Conservation (phyloP, 345 rosid species). For the Citrus trifoliata region DNA sequence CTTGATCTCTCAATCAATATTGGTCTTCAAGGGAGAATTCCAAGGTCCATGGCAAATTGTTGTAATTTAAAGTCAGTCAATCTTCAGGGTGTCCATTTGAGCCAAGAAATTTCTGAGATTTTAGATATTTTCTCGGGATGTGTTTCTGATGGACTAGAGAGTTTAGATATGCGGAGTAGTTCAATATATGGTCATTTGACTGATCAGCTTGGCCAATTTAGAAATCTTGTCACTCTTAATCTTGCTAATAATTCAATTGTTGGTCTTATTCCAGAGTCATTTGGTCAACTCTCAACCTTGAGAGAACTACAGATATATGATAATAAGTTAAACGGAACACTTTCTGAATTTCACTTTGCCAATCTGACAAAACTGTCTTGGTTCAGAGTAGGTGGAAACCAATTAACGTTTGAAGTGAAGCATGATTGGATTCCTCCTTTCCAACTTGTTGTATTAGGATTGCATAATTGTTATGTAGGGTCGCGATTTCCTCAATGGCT, state of each 20-base stretch:
- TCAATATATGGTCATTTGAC: background rate
- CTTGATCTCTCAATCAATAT: background rate
- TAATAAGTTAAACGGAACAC: background rate
- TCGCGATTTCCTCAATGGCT: slow-evolving; percentile 35
- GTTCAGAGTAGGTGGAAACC: slow-evolving; percentile 9
- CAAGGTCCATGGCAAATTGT: background rate
- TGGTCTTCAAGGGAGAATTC: background rate
- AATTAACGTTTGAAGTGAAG: slow-evolving; percentile 13
- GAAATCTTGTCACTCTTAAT: background rate
- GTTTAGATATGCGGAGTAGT: background rate
- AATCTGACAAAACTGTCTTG: slow-evolving; percentile 12
- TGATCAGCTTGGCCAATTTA: background rate
- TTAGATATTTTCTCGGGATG: background rate
- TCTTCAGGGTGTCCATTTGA: background rate
- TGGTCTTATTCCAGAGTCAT: too few species aligned
- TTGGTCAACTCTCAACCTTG: background rate
- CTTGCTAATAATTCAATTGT: too few species aligned
- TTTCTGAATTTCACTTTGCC: slow-evolving; percentile 21
- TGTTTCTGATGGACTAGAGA: background rate
- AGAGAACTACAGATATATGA: background rate
- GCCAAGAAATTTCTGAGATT: background rate
- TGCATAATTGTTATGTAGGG: slow-evolving; percentile 26
- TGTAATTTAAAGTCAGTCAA: background rate
- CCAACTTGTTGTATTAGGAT: slow-evolving; percentile 9
- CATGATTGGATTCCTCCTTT: slow-evolving; percentile 33